Conservation (phyloP, 2,329 filamentous ascomycete genomes). For the Colletotrichum theobromicola region DNA sequence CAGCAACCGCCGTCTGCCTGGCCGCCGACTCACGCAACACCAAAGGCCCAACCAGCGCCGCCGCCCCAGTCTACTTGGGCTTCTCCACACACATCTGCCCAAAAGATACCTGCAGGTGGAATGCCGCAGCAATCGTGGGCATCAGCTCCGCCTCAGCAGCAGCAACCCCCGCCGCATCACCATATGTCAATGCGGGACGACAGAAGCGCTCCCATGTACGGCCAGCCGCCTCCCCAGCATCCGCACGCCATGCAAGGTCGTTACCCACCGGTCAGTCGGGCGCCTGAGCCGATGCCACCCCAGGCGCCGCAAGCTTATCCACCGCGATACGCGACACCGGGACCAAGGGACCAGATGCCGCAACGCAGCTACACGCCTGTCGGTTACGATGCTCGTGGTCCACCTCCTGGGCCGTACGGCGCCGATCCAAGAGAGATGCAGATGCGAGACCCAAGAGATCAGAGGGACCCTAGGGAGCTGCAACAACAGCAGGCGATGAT, state of each 20-base stretch:
- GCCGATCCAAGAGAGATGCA: constrained; percentile 39
- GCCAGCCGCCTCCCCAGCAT: constrained; percentile 26
- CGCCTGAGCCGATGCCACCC: constrained; percentile 45
- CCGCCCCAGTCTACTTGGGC: constrained; percentile 38
- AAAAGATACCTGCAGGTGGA: constrained; percentile 39
- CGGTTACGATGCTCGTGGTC: constrained; percentile 45
- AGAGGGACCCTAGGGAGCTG: constrained; percentile 32
- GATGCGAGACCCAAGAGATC: constrained; percentile 41
- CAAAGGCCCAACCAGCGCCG: constrained; percentile 29
- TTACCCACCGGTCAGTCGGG: constrained; percentile 43
- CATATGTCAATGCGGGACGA: constrained; percentile 40
- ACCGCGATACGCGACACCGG: constrained; percentile 49
- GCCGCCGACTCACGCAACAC: constrained; percentile 38
- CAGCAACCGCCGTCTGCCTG: constrained; percentile 34
- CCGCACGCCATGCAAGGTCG: constrained; percentile 43
- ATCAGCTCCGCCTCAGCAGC: constrained; percentile 26
- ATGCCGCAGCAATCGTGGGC: constrained; percentile 39
- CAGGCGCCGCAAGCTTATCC: constrained; percentile 43
- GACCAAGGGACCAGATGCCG: constrained; percentile 46
- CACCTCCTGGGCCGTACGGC: constrained; percentile 39
- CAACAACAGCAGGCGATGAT: constrained; percentile 34
- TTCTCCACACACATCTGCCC: constrained; percentile 39
- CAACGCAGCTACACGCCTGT: constrained; percentile 53
- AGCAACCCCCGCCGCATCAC: constrained; percentile 23
- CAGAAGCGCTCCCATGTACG: constrained; percentile 40